Base-by-base conservation (phyloP, 2,329 filamentous ascomycete species). In the Dendryphion nanum region DNA sequence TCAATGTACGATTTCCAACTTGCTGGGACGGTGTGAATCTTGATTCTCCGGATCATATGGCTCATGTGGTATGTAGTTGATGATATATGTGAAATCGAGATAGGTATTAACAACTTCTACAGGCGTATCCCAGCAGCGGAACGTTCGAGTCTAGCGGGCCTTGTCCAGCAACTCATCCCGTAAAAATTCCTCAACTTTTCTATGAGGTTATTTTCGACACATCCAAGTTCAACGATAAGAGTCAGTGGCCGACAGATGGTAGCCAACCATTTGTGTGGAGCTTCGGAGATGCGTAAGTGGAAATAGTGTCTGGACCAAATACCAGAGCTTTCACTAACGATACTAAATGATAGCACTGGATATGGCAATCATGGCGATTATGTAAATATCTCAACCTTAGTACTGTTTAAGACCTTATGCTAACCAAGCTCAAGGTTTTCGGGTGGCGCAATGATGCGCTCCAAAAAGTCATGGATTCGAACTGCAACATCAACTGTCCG, bases 21-120 rank as follows among this genome's bases (percentile, higher is more conserved):
- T 52, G 71, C 59, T 73, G 71, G 70, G 69, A 74, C 43, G 71
- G 71, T 38, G 62, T 61, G 47, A 71, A 72, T 53, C 35, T 69
- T 3, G 75, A 77, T 50, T 73, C 72, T 12, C 37, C 54, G 1
- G 72, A 82, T 59, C 78, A 82, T 68, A 73, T 71, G 64, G 69
- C 68, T 47, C 79, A 71, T 49, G 63, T 70, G 13, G 53, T 26
- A 26, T 26, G 23, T 10, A 10, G 10, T 3, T 26, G 10, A 8
- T 26, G 23, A 10, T 10, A 26, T n/a, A 26, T 26, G 23, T 26
- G n/a, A n/a, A 10, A n/a, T 26, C 10, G 3, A 26, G n/a, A 10
- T 26, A 10, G 23, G 10, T 26, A n/a, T 26, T 26, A 26, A 26
- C n/a, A 26, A 2, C 3, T n/a, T n/a, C 10, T 10, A n/a, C n/a